phyloP scores from a whole-genome alignment of 805 yeast species.

The Suhomyces xylopsoci region DNA sequence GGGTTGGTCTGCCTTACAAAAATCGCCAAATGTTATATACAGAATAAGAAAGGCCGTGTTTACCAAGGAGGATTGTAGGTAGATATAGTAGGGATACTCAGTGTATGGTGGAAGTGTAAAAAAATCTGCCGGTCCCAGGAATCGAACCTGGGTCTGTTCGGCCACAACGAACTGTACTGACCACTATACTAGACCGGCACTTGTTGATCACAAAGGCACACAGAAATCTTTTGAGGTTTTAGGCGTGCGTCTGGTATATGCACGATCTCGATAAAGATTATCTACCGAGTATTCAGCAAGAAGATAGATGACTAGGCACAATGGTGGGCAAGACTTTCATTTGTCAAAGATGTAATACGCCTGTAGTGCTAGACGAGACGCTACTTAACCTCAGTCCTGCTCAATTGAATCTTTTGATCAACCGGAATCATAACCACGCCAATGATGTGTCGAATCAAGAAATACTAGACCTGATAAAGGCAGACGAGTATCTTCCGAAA shows the following conservation, averaged over 20 bases:
- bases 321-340: constrained; percentile 14
- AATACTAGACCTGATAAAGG: constrained; percentile 22
- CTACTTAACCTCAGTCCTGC: constrained; percentile 50
- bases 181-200: constrained; percentile 50
- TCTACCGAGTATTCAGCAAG: background rate
- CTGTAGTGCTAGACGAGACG: constrained; percentile 55
- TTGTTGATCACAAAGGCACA: background rate
- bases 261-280: background rate
- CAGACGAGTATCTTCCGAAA: constrained; percentile 34
- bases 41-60: no score
- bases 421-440: constrained; percentile 21
- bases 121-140: constrained; percentile 47
- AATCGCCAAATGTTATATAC: no score
- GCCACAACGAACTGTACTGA: constrained; percentile 50
- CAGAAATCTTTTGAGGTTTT: background rate
- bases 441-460: constrained; percentile 11
- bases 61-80: no score
- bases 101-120: no score
- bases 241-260: background rate
- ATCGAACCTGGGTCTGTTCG: constrained; percentile 50
- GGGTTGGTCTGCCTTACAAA: background rate
- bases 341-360: constrained; percentile 65
- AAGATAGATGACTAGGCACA: background rate
- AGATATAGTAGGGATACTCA: no score
- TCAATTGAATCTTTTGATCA: constrained; percentile 52